Evolutionary conservation across 805 yeast genomes (phyloP), one percentile per base, ranked within the genome.

Genomic region (Hanseniaspora guilliermondii): DNA sequence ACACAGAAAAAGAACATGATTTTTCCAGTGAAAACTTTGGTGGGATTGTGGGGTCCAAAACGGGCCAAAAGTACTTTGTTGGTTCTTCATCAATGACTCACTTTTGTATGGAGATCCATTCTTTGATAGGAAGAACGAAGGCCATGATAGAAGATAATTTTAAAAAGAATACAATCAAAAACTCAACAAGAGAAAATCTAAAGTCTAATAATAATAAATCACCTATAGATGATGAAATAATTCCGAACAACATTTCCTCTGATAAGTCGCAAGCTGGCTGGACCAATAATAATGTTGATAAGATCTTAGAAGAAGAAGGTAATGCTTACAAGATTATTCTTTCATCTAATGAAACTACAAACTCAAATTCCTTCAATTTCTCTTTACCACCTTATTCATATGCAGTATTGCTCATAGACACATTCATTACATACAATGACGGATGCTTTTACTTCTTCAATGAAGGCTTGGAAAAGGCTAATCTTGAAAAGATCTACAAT

Each of bases 381-480:
- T 76, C 86, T 0, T 69, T 85, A 17, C 94, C 94, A 0, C 79
- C 87, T 14, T 84, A 83, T 59, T 78, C 86, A 3, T 83, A 84
- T 64, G 88, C 91, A 6, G 76, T 82, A 76, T 65, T 83, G 14
- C 68, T 85, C 48, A 85, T 85, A 12, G 91, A 85, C 62, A 81
- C 87, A 0, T 85, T 85, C 60, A 76, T 85, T 53, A 82, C 83
- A 50, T 85, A 83, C 65, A 85, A 85, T 61, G 93, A 84, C 65
- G 93, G 89, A 0, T 85, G 94, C 60, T 85, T 85, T 64, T 85
- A 85, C 67, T 85, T 85, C 62, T 85, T 85, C 70, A 85, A 85
- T 63, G 94, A 85, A 65, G 94, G 94, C 1, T 62, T 83, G 21
- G 86, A 83, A 24, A 84, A 83, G 62, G 77, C 78, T 59, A 82